Evolutionary conservation across 441 rosid genomes (phyloP).

Genomic region (Syzygium syzygioides): DNA sequence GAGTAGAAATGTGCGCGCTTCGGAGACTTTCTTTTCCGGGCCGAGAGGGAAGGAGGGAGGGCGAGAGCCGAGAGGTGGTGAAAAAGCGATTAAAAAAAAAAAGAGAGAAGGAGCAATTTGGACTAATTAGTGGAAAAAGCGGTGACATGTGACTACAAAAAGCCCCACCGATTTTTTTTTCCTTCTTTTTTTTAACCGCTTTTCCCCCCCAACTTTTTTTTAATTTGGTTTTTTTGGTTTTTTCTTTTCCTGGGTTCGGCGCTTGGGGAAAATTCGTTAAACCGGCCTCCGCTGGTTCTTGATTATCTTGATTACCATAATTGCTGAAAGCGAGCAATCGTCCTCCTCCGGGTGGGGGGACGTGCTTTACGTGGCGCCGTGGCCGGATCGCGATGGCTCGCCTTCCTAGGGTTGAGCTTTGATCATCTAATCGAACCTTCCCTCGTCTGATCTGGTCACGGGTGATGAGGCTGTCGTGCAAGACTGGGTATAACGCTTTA

Average conservation of each 20-base stretch:
- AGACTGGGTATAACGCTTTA: not conserved
- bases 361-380: not conserved
- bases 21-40: not conserved
- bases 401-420: not conserved
- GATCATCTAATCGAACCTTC: not conserved
- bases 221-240: fast-evolving
- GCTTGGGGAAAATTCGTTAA: not conserved
- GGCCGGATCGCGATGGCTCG: not conserved
- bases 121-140: constrained; percentile 3
- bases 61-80: not conserved
- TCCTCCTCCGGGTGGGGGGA: not conserved
- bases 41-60: not conserved
- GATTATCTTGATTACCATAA: not conserved
- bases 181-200: not conserved
- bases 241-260: not conserved
- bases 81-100: not conserved
- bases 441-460: not conserved
- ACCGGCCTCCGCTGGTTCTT: not conserved
- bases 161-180: not conserved
- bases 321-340: not conserved
- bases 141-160: not conserved
- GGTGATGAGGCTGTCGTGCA: no score
- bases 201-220: not conserved
- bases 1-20: not conserved
- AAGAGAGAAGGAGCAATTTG: not conserved